phyloP scores from a whole-genome alignment of 2,329 filamentous ascomycete species.

The Microsporum audouinii region DNA sequence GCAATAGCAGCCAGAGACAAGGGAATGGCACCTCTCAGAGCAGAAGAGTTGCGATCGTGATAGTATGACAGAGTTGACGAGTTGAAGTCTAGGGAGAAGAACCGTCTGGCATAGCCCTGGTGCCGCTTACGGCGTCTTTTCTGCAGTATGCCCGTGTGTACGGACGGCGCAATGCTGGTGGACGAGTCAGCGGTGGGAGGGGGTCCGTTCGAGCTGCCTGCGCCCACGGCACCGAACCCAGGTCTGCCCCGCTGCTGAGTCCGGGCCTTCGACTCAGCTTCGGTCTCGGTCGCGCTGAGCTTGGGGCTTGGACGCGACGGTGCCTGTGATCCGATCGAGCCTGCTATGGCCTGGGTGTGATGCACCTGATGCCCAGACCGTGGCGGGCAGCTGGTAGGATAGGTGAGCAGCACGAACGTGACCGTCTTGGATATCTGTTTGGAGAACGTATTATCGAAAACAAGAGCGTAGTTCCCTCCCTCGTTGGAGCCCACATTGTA shows the following conservation, averaged over 20 bases:
- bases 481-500: constrained; percentile 65
- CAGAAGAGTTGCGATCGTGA: constrained; percentile 84
- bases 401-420: constrained; percentile 87
- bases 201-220: neutral
- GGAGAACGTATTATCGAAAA: constrained; percentile 98
- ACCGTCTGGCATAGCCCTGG: constrained; percentile 83
- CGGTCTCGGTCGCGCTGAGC: constrained; percentile 6
- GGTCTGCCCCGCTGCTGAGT: neutral
- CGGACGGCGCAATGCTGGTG: constrained; percentile 35
- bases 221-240: neutral
- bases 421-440: constrained; percentile 90
- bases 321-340: neutral
- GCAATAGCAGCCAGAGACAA: constrained; percentile 83
- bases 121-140: constrained; percentile 89
- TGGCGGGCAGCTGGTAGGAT: constrained; percentile 58
- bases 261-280: neutral
- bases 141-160: constrained; percentile 73
- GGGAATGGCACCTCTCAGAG: constrained; percentile 81
- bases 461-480: constrained; percentile 87
- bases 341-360: constrained; percentile 44
- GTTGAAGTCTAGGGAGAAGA: constrained; percentile 91
- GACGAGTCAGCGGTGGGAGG: neutral
- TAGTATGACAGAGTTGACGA: constrained; percentile 95
- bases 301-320: neutral
- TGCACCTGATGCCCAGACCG: constrained; percentile 35